Conservation (phyloP, 2,329 filamentous ascomycete species). For the Neopestalotiopsis sp. region DNA sequence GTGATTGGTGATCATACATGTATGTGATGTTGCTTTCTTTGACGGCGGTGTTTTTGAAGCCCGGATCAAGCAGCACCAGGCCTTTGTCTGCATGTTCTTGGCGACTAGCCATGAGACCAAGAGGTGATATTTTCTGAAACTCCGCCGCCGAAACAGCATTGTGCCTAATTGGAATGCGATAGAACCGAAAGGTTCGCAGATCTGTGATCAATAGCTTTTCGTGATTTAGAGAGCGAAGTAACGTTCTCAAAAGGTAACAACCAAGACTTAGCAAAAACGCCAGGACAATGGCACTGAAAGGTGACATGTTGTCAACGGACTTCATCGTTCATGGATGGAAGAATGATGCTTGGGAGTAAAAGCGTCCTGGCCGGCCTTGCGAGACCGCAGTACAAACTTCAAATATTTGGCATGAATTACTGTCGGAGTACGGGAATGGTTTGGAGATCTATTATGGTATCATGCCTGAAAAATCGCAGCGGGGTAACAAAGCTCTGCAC, state of each 20-base stretch:
- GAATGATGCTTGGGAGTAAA: background rate
- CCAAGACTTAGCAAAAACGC: background rate
- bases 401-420: background rate
- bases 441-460: too few species aligned
- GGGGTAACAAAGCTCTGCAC: too few species aligned
- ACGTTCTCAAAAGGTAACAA: background rate
- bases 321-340: background rate
- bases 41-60: conserved; percentile 26
- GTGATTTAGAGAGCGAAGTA: background rate
- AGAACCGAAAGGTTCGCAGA: background rate
- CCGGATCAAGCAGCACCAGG: conserved; percentile 22
- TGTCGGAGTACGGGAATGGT: background rate
- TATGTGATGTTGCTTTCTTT: conserved; percentile 29
- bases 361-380: background rate
- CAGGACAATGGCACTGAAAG: background rate
- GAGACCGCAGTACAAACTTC: background rate
- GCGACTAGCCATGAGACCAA: background rate
- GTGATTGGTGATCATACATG: conserved; percentile 25
- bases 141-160: background rate
- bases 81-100: background rate
- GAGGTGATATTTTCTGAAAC: background rate
- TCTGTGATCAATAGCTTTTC: background rate
- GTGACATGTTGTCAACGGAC: background rate
- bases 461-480: too few species aligned
- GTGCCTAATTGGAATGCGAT: background rate